phyloP scores from a whole-genome alignment of 352 stramenopile species.

The Vaucheria bursata region DNA sequence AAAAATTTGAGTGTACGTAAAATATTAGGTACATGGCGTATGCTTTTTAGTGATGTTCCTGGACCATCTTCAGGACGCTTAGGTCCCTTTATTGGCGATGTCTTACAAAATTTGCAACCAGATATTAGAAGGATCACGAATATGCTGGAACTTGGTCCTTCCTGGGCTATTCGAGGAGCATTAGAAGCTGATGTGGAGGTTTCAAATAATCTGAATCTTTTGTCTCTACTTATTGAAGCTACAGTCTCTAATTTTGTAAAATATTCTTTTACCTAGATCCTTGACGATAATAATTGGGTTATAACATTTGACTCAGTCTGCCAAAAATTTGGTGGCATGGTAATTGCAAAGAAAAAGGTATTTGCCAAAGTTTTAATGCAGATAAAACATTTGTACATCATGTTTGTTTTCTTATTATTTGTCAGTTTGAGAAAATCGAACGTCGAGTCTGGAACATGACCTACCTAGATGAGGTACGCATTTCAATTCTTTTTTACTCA shows the following conservation, averaged over 20 bases:
- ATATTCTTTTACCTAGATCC: background rate
- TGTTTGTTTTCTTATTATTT: background rate
- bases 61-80: conserved; percentile 28
- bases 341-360: conserved; percentile 30
- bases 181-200: conserved; percentile 42
- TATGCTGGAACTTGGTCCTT: conserved; percentile 40
- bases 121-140: conserved; percentile 28
- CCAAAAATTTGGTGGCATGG: conserved; percentile 21
- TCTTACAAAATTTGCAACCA: conserved; percentile 37
- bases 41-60: conserved; percentile 37
- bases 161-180: conserved; percentile 35
- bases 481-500: too few species aligned
- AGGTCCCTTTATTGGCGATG: conserved; percentile 36
- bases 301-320: conserved; percentile 35
- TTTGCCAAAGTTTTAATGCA: background rate
- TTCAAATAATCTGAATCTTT: background rate
- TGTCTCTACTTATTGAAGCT: background rate
- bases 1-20: conserved; percentile 3
- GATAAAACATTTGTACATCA: background rate
- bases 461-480: conserved; percentile 25
- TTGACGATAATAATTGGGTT: conserved; percentile 36
- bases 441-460: conserved; percentile 47
- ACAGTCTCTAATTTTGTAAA: background rate
- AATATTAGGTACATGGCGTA: conserved; percentile 32
- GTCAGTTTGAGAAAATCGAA: conserved; percentile 25